Percentiles rank a stretch among this genome's conserved stretches.
Evolutionary conservation across 2,329 filamentous ascomycete species (phyloP).

Genomic region (Colletotrichum orchidophilum): DNA sequence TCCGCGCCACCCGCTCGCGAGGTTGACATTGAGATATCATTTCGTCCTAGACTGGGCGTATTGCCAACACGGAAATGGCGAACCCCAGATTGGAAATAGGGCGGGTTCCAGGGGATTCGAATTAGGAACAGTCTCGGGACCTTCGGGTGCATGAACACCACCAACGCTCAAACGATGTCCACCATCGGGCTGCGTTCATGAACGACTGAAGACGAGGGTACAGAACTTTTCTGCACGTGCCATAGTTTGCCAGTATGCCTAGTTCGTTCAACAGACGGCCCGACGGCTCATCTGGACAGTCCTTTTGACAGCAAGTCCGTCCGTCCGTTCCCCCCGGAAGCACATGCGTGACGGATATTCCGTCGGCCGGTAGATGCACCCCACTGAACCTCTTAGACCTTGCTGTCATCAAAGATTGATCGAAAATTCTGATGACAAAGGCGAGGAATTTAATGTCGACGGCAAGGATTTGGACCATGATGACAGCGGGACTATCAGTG

Average conservation of each 20-base stretch:
- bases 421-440: neutral
- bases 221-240: neutral
- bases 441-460: neutral
- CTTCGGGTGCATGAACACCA: constrained; percentile 28
- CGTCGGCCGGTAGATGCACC: neutral
- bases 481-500: neutral
- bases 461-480: neutral
- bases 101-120: constrained; percentile 1
- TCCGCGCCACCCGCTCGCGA: neutral
- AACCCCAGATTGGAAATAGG: constrained; percentile 2
- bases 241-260: neutral
- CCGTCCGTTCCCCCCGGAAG: neutral
- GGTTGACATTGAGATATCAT: neutral
- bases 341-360: neutral
- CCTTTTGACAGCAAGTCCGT: neutral
- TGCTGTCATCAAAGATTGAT: neutral
- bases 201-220: neutral
- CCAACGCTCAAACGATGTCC: neutral
- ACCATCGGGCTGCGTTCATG: neutral
- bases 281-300: neutral
- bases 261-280: neutral
- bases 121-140: constrained; percentile 26
- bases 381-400: neutral
- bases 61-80: neutral
- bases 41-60: constrained; percentile 5